Conservation (phyloP, 1,284 basidiomycete species). For the Trametes pubescens region DNA sequence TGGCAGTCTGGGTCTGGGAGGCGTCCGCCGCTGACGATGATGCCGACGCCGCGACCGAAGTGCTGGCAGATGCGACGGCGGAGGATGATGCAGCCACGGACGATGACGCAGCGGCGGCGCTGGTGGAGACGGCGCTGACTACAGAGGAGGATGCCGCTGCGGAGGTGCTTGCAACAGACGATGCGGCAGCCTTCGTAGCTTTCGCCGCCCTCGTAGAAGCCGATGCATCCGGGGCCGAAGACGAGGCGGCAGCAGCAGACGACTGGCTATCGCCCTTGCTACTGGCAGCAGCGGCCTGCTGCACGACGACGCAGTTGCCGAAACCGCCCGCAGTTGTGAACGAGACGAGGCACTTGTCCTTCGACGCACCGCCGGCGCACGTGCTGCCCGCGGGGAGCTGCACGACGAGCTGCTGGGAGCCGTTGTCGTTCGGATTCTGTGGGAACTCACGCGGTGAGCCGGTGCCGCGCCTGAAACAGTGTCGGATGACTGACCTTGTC, state of each 20-base stretch:
- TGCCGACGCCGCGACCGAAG: background rate
- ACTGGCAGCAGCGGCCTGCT: constrained; percentile 10
- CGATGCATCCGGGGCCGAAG: no score
- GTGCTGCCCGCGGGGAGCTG: constrained; percentile 54
- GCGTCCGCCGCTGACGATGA: background rate
- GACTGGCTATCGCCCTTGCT: background rate
- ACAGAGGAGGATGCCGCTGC: no score
- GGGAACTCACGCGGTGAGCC: constrained; percentile 16
- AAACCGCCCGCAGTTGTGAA: constrained; percentile 55
- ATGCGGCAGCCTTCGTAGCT: no score
- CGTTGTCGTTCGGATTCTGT: constrained; percentile 42
- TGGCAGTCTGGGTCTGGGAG: background rate
- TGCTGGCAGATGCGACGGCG: background rate
- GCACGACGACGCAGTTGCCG: constrained; percentile 60
- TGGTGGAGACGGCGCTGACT: background rate
- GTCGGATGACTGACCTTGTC: constrained; percentile 38
- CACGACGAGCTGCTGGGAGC: constrained; percentile 51
- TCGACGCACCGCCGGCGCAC: constrained; percentile 55
- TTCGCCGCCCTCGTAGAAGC: no score
- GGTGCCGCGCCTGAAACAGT: constrained; percentile 1
- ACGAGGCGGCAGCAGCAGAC: no score
- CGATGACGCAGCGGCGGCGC: background rate
- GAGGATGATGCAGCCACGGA: background rate
- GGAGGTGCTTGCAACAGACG: no score
- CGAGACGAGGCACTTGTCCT: constrained; percentile 56